Percentiles rank a stretch among this genome's conserved stretches.
Conservation (phyloP, 345 rosid species). For the Ceriops tagal region DNA sequence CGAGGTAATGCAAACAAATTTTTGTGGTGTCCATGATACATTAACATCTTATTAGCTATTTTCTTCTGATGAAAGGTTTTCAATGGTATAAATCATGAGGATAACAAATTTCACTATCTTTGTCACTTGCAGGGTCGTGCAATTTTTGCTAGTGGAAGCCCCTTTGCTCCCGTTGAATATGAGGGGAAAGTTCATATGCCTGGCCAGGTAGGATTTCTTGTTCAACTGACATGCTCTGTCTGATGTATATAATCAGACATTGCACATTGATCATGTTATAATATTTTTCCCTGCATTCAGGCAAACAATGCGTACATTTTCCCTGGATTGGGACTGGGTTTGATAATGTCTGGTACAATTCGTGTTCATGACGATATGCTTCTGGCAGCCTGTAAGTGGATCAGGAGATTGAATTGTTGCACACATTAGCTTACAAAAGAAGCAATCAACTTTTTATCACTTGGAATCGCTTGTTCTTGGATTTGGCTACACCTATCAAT, state of each 20-base stretch:
- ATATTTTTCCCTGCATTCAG: conserved; percentile 31
- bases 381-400: conserved; percentile 72
- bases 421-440: too few relatives aligned
- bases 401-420: too few relatives aligned
- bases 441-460: too few relatives aligned
- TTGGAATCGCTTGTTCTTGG: too few relatives aligned
- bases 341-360: conserved; percentile 90
- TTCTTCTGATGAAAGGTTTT: neutral
- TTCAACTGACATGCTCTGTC: neutral
- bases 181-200: conserved; percentile 62
- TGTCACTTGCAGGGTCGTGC: conserved; percentile 66
- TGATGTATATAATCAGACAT: neutral
- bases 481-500: too few relatives aligned
- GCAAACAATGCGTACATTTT: conserved; percentile 95
- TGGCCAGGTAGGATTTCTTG: conserved; percentile 61
- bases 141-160: conserved; percentile 94
- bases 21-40: neutral
- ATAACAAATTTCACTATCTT: neutral
- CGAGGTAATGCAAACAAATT: conserved; percentile 45
- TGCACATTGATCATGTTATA: conserved; percentile 13
- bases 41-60: neutral
- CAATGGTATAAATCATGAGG: neutral
- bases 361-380: conserved; percentile 97
- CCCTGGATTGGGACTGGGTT: conserved; percentile 94
- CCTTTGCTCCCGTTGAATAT: conserved; percentile 69